Evolutionary conservation across 1,139 yeast species (phyloP).

Genomic region (Magnusiomyces magnusii): DNA sequence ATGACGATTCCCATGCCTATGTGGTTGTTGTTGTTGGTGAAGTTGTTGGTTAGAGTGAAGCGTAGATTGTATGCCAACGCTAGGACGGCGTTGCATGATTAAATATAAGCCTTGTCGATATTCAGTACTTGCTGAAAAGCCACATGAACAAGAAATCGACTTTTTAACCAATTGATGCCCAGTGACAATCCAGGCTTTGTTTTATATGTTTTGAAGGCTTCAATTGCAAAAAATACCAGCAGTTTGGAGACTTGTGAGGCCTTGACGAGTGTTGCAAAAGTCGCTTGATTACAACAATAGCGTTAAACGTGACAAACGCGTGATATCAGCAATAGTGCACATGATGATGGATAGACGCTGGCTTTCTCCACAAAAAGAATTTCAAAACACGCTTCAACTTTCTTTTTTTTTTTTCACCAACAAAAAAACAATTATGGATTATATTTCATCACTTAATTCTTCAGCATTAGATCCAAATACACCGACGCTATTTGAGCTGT

Average conservation of each 20-base stretch:
- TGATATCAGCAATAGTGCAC: neutral
- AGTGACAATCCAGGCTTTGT: too few species aligned
- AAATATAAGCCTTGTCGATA: too few species aligned
- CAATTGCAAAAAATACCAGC: too few species aligned
- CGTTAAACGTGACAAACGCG: neutral
- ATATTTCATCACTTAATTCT: constrained; percentile 72
- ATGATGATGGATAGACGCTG: neutral
- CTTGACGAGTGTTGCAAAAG: too few species aligned
- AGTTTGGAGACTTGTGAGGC: too few species aligned
- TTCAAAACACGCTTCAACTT: neutral
- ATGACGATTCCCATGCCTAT: neutral
- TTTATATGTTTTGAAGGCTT: too few species aligned
- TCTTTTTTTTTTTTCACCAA: neutral
- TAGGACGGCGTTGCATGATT: neutral
- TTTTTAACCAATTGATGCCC: too few species aligned
- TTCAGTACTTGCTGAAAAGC: too few species aligned
- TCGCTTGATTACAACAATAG: too few species aligned
- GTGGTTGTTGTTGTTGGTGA: neutral
- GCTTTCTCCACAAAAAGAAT: neutral
- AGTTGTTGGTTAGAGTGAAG: neutral
- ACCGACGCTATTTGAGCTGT: constrained; percentile 76
- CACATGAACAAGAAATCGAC: too few species aligned
- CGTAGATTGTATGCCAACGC: neutral
- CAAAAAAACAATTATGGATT: constrained; percentile 48
- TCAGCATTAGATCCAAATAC: constrained; percentile 63